Percentiles rank a stretch among this genome's conserved stretches.
phyloP scores from a whole-genome alignment of 495 filamentous ascomycete species.

The Aspergillus funiculosus region DNA sequence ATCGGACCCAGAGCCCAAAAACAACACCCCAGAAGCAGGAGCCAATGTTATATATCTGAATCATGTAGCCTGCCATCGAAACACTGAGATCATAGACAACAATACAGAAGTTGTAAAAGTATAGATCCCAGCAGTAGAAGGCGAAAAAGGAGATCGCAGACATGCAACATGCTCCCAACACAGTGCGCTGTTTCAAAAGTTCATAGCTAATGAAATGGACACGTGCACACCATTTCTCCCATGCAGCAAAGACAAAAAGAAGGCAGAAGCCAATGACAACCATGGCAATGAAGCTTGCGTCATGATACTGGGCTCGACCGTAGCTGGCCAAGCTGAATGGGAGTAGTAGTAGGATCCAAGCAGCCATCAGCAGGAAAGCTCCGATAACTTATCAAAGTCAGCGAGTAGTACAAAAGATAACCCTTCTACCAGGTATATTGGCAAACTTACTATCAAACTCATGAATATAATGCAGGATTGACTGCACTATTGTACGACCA shows the following conservation, averaged over 20 bases:
- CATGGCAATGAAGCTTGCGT: constrained; percentile 51
- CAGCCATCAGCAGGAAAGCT: constrained; percentile 50
- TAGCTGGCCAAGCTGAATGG: constrained; percentile 52
- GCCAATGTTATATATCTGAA: constrained; percentile 63
- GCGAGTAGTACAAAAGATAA: constrained; percentile 3
- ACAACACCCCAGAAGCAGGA: constrained; percentile 57
- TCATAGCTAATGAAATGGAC: constrained; percentile 55
- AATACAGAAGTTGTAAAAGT: constrained; percentile 63
- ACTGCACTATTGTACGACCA: constrained; percentile 44
- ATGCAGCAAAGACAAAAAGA: constrained; percentile 53
- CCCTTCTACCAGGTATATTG: too few species aligned
- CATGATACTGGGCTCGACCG: constrained; percentile 42
- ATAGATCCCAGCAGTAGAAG: constrained; percentile 63
- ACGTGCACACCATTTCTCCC: constrained; percentile 53
- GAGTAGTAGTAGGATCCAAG: constrained; percentile 57
- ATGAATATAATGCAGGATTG: constrained; percentile 48
- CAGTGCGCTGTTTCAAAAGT: constrained; percentile 57
- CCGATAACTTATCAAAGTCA: constrained; percentile 40
- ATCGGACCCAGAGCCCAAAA: constrained; percentile 51
- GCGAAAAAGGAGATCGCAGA: constrained; percentile 52
- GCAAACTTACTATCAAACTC: constrained; percentile 53
- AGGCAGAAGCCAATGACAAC: constrained; percentile 52
- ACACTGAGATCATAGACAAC: constrained; percentile 60
- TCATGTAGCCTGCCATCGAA: constrained; percentile 55
- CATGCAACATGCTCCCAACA: constrained; percentile 56